phyloP scores from a whole-genome alignment of 2,329 filamentous ascomycete genomes.

The Xylaria polymorpha region DNA sequence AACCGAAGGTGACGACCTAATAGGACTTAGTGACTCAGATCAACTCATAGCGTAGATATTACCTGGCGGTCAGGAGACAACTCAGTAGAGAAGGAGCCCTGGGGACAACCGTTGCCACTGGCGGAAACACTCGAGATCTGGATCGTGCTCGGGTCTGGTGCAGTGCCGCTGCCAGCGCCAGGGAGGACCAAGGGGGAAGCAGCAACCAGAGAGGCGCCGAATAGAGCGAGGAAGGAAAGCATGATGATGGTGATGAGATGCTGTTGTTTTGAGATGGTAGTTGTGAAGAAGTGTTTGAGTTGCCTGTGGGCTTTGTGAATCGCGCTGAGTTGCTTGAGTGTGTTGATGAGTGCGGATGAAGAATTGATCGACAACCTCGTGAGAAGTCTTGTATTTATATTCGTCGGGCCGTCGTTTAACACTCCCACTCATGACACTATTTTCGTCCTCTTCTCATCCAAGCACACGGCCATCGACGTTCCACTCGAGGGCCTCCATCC shows the following conservation, averaged over 20 bases:
- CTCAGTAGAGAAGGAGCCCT: conserved; percentile 56
- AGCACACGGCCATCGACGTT: conserved; percentile 22
- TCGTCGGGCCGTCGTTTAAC: conserved; percentile 17
- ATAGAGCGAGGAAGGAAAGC: conserved; percentile 50
- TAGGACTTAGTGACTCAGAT: conserved; percentile 22
- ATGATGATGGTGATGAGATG: conserved; percentile 50
- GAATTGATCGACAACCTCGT: conserved; percentile 44
- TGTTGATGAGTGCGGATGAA: conserved; percentile 40
- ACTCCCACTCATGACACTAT: conserved; percentile 16
- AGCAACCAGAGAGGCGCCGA: conserved; percentile 53
- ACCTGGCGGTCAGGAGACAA: conserved; percentile 58
- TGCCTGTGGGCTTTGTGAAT: conserved; percentile 19
- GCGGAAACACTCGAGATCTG: conserved; percentile 55
- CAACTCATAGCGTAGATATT: conserved; percentile 28
- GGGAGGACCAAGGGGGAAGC: conserved; percentile 52
- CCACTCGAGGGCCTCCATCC: conserved; percentile 16
- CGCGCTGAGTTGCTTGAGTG: conserved; percentile 24
- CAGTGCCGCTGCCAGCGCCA: conserved; percentile 47
- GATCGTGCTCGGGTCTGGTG: conserved; percentile 56
- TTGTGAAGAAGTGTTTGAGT: conserved; percentile 25
- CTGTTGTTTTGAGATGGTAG: not conserved
- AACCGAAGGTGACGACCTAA: conserved; percentile 60
- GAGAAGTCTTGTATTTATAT: conserved; percentile 46
- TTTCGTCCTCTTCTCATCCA: conserved; percentile 10
- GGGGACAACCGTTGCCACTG: conserved; percentile 59